These are phyloP conservation scores for Strigomonas oncopelti DNA, from an alignment of 208 protist genomes.

Conservation along the genomic window DNA sequence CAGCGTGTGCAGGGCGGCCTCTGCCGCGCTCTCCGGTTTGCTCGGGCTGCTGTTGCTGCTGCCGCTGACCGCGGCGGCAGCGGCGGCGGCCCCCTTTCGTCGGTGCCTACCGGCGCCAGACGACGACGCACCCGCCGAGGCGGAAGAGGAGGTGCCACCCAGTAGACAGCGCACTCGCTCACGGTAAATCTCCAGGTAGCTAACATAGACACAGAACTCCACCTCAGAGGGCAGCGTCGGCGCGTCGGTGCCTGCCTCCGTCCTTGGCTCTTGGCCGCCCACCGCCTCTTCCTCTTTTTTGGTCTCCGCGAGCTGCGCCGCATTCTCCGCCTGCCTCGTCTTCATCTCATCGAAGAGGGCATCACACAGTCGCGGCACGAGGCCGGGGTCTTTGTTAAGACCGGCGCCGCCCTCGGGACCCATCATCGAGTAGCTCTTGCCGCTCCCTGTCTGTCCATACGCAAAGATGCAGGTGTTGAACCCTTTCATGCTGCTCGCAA, in stretches of 20 bases:
- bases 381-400: constrained; percentile 57
- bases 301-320: constrained; percentile 3
- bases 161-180: constrained; percentile 86
- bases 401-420: constrained; percentile 60
- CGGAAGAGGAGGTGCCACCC: constrained; percentile 3
- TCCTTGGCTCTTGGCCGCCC: background rate
- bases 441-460: constrained; percentile 90
- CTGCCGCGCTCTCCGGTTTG: constrained; percentile 8
- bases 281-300: background rate
- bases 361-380: constrained; percentile 76
- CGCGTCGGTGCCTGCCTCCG: background rate
- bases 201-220: constrained; percentile 68
- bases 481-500: constrained; percentile 81
- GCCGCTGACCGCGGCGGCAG: constrained; percentile 6
- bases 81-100: background rate
- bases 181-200: constrained; percentile 90
- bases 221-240: constrained; percentile 36
- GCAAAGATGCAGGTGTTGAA: constrained; percentile 92
- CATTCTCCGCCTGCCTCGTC: constrained; percentile 11
- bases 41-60: background rate
- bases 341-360: constrained; percentile 69
- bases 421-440: constrained; percentile 89
- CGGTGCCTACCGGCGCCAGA: no score
- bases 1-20: constrained; percentile 29
- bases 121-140: no score